Conservation (phyloP, 805 yeast species). For the Kodamaea lidongshanica region DNA sequence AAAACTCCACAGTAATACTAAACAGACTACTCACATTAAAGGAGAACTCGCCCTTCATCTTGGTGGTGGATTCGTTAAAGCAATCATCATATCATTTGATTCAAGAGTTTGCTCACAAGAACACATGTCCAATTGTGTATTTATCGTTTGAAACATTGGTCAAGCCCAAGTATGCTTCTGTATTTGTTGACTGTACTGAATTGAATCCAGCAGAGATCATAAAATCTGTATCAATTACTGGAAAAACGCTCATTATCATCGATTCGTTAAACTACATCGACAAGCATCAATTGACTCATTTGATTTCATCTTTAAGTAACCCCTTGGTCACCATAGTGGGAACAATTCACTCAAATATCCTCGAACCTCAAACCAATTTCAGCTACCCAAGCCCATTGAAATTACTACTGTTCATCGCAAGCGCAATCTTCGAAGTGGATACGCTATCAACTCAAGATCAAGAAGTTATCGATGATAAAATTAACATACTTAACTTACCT, state of each 20-base stretch:
- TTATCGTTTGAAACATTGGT: conserved; percentile 64
- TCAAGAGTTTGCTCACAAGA: conserved; percentile 49
- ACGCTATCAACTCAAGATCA: conserved; percentile 39
- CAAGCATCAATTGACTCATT: conserved; percentile 39
- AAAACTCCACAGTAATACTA: conserved; percentile 46
- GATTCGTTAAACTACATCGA: conserved; percentile 64
- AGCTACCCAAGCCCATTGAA: conserved; percentile 51
- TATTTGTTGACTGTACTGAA: conserved; percentile 42
- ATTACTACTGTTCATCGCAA: conserved; percentile 64
- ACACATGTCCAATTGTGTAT: conserved; percentile 37
- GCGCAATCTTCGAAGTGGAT: conserved; percentile 58
- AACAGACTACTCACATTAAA: conserved; percentile 61
- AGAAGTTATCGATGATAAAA: conserved; percentile 42
- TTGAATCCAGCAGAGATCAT: conserved; percentile 9
- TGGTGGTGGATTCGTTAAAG: conserved; percentile 60
- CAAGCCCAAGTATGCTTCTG: conserved; percentile 44
- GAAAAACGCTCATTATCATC: conserved; percentile 48
- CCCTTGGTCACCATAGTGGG: conserved; percentile 30
- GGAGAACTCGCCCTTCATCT: conserved; percentile 68
- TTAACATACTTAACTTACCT: conserved; percentile 43
- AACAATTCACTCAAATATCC: conserved; percentile 30
- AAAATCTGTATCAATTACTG: conserved; percentile 11
- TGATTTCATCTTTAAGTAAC: conserved; percentile 42
- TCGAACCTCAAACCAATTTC: conserved; percentile 20
- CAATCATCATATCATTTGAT: conserved; percentile 60